Evolutionary conservation across 176 grass and related monocot species (phyloP).

Genomic region (Saccharum spontaneum): DNA sequence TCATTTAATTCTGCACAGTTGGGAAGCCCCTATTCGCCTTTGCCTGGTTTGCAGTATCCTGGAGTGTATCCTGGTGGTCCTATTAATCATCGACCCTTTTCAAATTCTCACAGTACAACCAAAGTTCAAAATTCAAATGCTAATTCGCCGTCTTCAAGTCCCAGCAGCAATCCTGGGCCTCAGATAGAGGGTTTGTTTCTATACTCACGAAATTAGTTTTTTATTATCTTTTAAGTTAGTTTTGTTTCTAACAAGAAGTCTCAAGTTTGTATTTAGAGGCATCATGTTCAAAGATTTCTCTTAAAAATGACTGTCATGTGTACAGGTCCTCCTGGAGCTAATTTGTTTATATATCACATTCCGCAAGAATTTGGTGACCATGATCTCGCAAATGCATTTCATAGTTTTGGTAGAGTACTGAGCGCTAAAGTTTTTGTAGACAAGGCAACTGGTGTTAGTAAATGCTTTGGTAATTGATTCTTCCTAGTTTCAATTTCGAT

Average conservation of each 20-base stretch:
- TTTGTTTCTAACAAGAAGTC: neutral
- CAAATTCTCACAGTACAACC: slow-evolving; percentile 52
- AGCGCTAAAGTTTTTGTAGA: slow-evolving; percentile 99
- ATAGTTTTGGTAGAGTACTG: slow-evolving; percentile 81
- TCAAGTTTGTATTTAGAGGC: neutral
- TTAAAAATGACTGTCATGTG: neutral
- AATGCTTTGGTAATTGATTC: slow-evolving; percentile 91
- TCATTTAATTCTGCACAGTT: slow-evolving; percentile 55
- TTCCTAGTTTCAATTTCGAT: neutral
- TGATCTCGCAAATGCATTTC: slow-evolving; percentile 79
- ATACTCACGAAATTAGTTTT: neutral
- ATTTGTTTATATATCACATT: slow-evolving; percentile 88
- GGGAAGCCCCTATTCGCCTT: slow-evolving; percentile 60
- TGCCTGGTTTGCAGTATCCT: slow-evolving; percentile 68
- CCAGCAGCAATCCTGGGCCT: slow-evolving; percentile 50
- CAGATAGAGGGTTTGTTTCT: slow-evolving; percentile 66
- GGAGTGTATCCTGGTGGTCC: slow-evolving; percentile 52
- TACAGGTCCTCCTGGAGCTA: slow-evolving; percentile 80
- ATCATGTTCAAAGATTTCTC: neutral
- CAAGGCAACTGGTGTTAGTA: slow-evolving; percentile 96
- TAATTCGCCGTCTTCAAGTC: slow-evolving; percentile 49
- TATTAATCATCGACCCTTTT: slow-evolving; percentile 46
- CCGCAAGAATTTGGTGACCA: slow-evolving; percentile 91
- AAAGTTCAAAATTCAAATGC: slow-evolving; percentile 55
- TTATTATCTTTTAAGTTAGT: neutral